Base-by-base conservation (phyloP, 306 rosid genomes). In the Inga oerstediana region DNA sequence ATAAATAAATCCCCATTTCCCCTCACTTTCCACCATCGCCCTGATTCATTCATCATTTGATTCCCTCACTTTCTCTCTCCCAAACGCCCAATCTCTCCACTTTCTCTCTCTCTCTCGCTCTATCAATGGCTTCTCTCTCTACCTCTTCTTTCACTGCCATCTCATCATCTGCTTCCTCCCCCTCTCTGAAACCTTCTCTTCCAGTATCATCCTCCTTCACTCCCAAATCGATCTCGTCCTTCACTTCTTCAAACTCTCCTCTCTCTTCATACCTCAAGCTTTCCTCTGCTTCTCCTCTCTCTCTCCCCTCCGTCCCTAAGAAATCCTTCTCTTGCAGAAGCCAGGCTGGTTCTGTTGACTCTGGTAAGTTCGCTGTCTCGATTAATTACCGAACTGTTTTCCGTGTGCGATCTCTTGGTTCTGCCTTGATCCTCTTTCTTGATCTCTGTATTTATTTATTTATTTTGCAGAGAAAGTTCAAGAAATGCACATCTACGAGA, bases 401-500 rank as follows among this genome's bases (percentile, higher is more conserved):
- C 8, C 24, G 12, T 67, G 2, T n/a, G 45, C 51, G 32, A 70
- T 66, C 81, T 5, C 37, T 80, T 68, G 45, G 35, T 71, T 79
- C 30, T 81, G 14, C 51, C 59, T 5, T 82, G 73, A 85, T 78
- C 82, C 76, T 71, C 84, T 69, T 83, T 75, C 27, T 44, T 44
- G 19, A 11, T n/a, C 5, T 4, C 43, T 65, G 41, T 32, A 5
- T 2, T 19, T 4, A 19, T n/a, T 0, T 51, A 10, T 4, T n/a
- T 22, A 22, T 84, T 75, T 82, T 17, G 87, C 79, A 93, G 98
- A 15, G 2, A 80, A 84, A 78, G 96, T 90, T 9, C 97, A 90
- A 72, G 93, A 91, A 75, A 79, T 93, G 22, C 14, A 65, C 46
- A 92, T 90, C 7, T 93, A 93, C 72, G 97, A 90, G 87, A 90